Conservation (phyloP, 2,329 filamentous ascomycete species). For the Colletotrichum cuscutae region DNA sequence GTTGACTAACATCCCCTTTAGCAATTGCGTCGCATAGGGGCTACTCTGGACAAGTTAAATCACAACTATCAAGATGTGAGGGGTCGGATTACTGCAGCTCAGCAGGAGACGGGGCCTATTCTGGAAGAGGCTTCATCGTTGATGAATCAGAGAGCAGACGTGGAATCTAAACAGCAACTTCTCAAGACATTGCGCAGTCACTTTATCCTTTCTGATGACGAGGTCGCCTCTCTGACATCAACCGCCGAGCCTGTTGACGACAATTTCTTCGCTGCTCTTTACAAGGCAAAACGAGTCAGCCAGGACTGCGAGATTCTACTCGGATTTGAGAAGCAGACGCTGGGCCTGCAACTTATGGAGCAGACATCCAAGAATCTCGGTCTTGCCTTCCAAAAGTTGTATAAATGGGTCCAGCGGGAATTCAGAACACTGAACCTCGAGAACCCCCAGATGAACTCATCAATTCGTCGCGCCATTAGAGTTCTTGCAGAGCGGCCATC, state of each 20-base stretch:
- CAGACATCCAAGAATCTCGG: slow-evolving; percentile 89
- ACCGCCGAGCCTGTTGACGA: slow-evolving; percentile 86
- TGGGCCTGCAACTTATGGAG: slow-evolving; percentile 92
- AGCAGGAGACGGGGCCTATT: slow-evolving; percentile 77
- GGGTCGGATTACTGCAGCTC: slow-evolving; percentile 78
- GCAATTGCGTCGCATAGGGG: slow-evolving; percentile 88
- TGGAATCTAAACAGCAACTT: slow-evolving; percentile 83
- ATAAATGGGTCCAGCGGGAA: slow-evolving; percentile 93
- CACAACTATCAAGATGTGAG: slow-evolving; percentile 84
- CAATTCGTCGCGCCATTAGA: slow-evolving; percentile 84
- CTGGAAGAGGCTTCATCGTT: slow-evolving; percentile 81
- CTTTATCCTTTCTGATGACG: slow-evolving; percentile 86
- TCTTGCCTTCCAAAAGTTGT: slow-evolving; percentile 92
- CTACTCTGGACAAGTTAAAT: slow-evolving; percentile 82
- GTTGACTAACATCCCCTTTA: slow-evolving; percentile 47
- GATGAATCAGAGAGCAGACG: slow-evolving; percentile 76
- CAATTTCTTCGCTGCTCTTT: slow-evolving; percentile 81
- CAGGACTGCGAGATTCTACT: slow-evolving; percentile 90
- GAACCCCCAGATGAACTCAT: slow-evolving; percentile 89
- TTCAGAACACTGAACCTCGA: slow-evolving; percentile 94
- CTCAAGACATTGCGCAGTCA: slow-evolving; percentile 82
- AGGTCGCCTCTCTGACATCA: slow-evolving; percentile 79
- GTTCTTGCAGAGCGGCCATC: slow-evolving; percentile 90
- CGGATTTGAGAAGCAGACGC: slow-evolving; percentile 87
- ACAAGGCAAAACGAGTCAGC: slow-evolving; percentile 86